A percentile compares a stretch with the other conserved stretches of the same genome.
Evolutionary conservation across 192 early-diverging fungal species (phyloP).

Genomic region (Podila epigama): DNA sequence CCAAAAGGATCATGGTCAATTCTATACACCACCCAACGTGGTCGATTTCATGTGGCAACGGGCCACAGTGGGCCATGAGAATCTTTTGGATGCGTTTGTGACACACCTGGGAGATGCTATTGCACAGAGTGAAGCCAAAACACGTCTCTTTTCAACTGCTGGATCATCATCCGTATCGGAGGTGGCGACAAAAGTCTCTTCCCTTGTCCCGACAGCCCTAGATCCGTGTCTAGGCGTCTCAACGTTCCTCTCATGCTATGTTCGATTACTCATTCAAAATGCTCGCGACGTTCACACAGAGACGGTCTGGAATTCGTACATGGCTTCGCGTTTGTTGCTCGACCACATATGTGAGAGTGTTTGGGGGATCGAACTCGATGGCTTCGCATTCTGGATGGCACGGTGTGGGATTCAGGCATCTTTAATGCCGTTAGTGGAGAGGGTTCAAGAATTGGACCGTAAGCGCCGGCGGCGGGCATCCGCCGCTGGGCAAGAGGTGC

Average conservation of each 20-base stretch:
- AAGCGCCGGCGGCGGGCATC: neutral
- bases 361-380: constrained; percentile 67
- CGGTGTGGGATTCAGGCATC: constrained; percentile 59
- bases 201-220: constrained; percentile 36
- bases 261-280: constrained; percentile 44
- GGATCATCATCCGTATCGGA: neutral
- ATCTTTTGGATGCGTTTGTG: constrained; percentile 18
- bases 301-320: constrained; percentile 50
- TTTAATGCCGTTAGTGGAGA: constrained; percentile 55
- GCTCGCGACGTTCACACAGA: constrained; percentile 18
- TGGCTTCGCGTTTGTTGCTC: constrained; percentile 31
- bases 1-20: constrained; percentile 72
- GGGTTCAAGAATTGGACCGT: constrained; percentile 16
- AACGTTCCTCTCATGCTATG: constrained; percentile 59
- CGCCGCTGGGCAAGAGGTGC: no score
- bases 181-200: no score
- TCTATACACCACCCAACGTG: constrained; percentile 61
- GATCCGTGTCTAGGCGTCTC: constrained; percentile 69
- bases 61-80: constrained; percentile 19
- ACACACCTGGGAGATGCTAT: neutral
- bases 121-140: neutral
- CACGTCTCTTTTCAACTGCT: neutral
- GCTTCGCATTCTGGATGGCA: constrained; percentile 58
- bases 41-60: constrained; percentile 66
- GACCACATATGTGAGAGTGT: constrained; percentile 50